Percentiles rank a stretch among this genome's conserved stretches.
phyloP scores from a whole-genome alignment of 805 yeast genomes.

The Cyberlindnera maclurae region DNA sequence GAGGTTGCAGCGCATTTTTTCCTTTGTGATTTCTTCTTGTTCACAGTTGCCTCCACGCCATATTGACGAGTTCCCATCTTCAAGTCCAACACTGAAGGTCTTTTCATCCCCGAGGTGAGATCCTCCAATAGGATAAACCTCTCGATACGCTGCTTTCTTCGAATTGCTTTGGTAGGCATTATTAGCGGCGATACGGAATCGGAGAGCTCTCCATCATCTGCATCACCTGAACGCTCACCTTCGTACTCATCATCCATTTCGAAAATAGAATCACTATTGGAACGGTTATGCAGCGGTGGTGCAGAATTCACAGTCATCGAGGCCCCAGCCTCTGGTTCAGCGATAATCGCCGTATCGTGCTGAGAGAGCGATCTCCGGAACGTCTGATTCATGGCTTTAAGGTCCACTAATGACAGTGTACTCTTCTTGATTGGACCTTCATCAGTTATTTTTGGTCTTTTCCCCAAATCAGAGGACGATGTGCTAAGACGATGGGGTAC shows the following conservation, averaged over 20 bases:
- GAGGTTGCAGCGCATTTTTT: conserved; percentile 79
- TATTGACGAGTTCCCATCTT: conserved; percentile 99
- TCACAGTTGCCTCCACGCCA: conserved; percentile 79
- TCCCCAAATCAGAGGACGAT: conserved; percentile 20
- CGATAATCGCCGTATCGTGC: conserved; percentile 2
- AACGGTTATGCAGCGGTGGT: conserved; percentile 7
- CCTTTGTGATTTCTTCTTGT: conserved; percentile 74
- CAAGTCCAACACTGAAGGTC: conserved; percentile 88
- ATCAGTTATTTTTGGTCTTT: conserved; percentile 13
- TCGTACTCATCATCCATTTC: conserved; percentile 37
- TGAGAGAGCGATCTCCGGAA: not conserved
- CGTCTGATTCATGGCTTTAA: conserved; percentile 11
- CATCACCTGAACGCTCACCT: conserved; percentile 3
- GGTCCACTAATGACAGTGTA: conserved; percentile 20
- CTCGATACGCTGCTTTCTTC: conserved; percentile 53
- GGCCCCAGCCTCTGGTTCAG: not conserved
- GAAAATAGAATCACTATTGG: conserved; percentile 31
- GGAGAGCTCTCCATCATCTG: conserved; percentile 12
- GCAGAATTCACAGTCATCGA: conserved; percentile 1
- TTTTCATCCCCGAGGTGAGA: conserved; percentile 70
- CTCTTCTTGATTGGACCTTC: conserved; percentile 12
- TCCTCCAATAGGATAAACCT: conserved; percentile 86
- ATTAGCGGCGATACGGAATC: conserved; percentile 18
- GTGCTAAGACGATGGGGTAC: conserved; percentile 18
- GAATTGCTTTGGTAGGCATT: conserved; percentile 13